Base-by-base conservation (phyloP, 306 rosid species). In the Ziziphus jujuba region DNA sequence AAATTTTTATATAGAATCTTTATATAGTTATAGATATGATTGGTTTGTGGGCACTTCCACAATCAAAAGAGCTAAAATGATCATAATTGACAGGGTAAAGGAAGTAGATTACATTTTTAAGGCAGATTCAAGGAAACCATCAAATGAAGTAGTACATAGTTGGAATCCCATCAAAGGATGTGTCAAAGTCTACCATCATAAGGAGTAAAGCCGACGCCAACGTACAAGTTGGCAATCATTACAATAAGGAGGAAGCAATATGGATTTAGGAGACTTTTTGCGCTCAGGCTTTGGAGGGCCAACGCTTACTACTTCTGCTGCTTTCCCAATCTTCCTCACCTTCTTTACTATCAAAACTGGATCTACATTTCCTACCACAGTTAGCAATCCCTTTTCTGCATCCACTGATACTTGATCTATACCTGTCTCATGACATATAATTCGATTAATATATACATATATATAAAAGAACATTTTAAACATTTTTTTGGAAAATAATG, bases 351-450 rank as follows among this genome's bases (percentile, higher is more conserved):
- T 21, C 55, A 43, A 2, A 7, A 62, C 55, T 45, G 67, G 67
- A 24, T 62, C 67, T 15, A 45, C 55, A 7, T 62, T 38, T 11
- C 67, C 67, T n/a, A 23, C 36, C 5, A 62, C 55, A 2, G 38
- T 62, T 12, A 62, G 3, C n/a, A 53, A 23, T 23, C 67, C 67
- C 40, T 62, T 62, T 35, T 62, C 4, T 22, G 9, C 55, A 62
- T 62, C 67, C 11, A 45, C 67, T 0, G 24, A 51, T 20, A 62
- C 54, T 13, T 0, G 5, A 23, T 62, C 16, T 23, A 44, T 62
- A 7, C 67, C 67, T 62, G 23, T 12, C 22, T 23, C 33, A 19
- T 22, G 33, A 61, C 21, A 11, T 2, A 61, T 16, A 55, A 7
- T 9, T 10, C 20, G 7, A 21, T 7, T 15, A 8, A 54, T 28